These are phyloP conservation scores for Aureobasidium sp. DNA, from an alignment of 2,329 filamentous ascomycete species.

Conservation along the genomic window DNA sequence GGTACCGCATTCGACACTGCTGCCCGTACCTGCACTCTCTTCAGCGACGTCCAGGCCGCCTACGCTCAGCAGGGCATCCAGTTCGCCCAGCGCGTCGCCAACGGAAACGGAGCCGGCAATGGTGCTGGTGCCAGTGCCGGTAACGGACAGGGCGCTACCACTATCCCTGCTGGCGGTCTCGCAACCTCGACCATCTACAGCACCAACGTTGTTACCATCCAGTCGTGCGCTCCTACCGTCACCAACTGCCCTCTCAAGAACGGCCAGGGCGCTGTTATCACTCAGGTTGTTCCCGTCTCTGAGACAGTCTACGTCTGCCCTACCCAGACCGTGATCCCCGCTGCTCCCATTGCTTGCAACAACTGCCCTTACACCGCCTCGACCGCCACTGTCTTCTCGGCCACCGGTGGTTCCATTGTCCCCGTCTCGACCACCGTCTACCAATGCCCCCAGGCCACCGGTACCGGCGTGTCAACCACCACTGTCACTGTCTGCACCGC, in stretches of 20 bases:
- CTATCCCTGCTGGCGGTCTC: not conserved
- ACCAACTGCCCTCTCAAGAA: slow-evolving; percentile 15
- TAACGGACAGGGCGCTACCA: not conserved
- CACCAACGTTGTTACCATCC: slow-evolving; percentile 18
- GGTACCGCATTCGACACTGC: slow-evolving; percentile 39
- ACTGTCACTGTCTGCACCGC: slow-evolving; percentile 9
- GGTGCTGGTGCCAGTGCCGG: not conserved
- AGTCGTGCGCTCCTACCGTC: slow-evolving; percentile 17
- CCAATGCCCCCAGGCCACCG: not conserved
- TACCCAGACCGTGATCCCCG: not conserved
- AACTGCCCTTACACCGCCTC: slow-evolving; percentile 12
- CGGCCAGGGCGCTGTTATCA: not conserved
- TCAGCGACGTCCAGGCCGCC: slow-evolving; percentile 8
- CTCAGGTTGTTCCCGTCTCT: not conserved
- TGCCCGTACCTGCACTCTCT: slow-evolving; percentile 25
- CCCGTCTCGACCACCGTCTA: not conserved
- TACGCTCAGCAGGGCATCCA: slow-evolving; percentile 1
- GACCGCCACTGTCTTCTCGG: slow-evolving; percentile 10
- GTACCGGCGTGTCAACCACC: not conserved
- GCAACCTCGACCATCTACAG: slow-evolving; percentile 17
- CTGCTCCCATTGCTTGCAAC: slow-evolving; percentile 11
- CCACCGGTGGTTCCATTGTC: not conserved
- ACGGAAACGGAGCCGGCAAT: not conserved
- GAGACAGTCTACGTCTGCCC: slow-evolving; percentile 12
- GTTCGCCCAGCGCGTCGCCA: slow-evolving; percentile 11